phyloP scores from a whole-genome alignment of 805 yeast genomes.

The Yarrowia sp. region DNA sequence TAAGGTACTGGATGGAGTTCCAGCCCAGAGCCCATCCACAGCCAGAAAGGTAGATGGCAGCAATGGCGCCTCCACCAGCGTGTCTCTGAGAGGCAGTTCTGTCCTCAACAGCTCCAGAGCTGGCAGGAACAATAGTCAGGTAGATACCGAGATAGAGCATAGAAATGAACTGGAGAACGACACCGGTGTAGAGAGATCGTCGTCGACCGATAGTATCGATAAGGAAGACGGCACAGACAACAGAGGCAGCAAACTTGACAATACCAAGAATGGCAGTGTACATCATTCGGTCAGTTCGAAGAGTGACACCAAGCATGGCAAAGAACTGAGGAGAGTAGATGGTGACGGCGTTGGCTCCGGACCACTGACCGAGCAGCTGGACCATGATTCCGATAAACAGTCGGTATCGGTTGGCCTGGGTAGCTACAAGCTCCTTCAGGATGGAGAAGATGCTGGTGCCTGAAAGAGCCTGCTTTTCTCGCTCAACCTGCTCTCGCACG shows the following conservation, averaged over 20 bases:
- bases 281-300: conserved; percentile 52
- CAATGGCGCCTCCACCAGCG: conserved; percentile 59
- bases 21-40: conserved; percentile 67
- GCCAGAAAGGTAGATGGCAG: conserved; percentile 59
- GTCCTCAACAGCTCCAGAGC: conserved; percentile 50
- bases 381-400: conserved; percentile 54
- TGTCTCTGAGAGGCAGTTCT: conserved; percentile 49
- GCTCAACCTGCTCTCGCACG: conserved; percentile 57
- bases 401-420: conserved; percentile 53
- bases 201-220: conserved; percentile 64
- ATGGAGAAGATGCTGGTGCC: conserved; percentile 50
- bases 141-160: conserved; percentile 59
- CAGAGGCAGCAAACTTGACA: conserved; percentile 59
- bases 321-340: conserved; percentile 63
- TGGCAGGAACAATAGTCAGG: conserved; percentile 50
- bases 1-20: conserved; percentile 62
- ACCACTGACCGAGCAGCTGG: conserved; percentile 57
- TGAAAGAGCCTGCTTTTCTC: conserved; percentile 49
- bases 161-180: conserved; percentile 54
- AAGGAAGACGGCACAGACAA: conserved; percentile 59
- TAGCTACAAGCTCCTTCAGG: conserved; percentile 51
- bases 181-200: conserved; percentile 57
- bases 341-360: conserved; percentile 63
- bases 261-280: conserved; percentile 63
- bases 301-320: conserved; percentile 56